A percentile compares a stretch with the other conserved stretches of the same genome.
These are phyloP conservation scores for Sodiomyces alkalinus DNA, from an alignment of 2,329 filamentous ascomycete species.

Conservation along the genomic window DNA sequence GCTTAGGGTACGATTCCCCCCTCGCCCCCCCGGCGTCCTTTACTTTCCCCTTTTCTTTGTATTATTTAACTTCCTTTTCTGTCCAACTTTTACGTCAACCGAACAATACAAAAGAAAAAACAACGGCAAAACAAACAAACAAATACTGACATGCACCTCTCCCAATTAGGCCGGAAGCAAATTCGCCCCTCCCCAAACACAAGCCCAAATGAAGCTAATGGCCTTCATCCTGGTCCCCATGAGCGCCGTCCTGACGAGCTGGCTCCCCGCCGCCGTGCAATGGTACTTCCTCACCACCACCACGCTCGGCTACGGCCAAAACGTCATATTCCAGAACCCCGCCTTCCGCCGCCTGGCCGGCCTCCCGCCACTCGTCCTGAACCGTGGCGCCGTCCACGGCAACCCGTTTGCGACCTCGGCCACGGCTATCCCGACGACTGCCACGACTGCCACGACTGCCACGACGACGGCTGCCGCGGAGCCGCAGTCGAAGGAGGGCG, in stretches of 20 bases:
- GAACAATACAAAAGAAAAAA: too few relatives aligned
- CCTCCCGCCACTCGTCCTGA: slow-evolving; percentile 21
- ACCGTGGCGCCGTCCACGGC: too few relatives aligned
- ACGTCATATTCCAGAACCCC: slow-evolving; percentile 21
- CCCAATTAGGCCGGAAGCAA: slow-evolving; percentile 18
- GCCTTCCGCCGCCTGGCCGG: slow-evolving; percentile 21
- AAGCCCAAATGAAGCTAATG: slow-evolving; percentile 24
- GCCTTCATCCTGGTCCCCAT: slow-evolving; percentile 25
- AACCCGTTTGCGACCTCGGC: slow-evolving; percentile 7
- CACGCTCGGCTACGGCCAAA: slow-evolving; percentile 16
- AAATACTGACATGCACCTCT: slow-evolving; percentile 7
- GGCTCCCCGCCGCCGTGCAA: slow-evolving; percentile 32
- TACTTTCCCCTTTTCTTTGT: neutral
- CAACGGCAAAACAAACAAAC: too few relatives aligned
- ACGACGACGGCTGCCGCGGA: slow-evolving; percentile 4
- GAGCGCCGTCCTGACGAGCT: slow-evolving; percentile 28
- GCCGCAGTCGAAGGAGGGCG: slow-evolving; percentile 11
- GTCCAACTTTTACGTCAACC: too few relatives aligned
- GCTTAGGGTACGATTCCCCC: slow-evolving; percentile 29
- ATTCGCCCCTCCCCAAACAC: slow-evolving; percentile 16
- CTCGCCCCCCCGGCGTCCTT: neutral
- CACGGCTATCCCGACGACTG: slow-evolving; percentile 12
- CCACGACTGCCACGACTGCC: neutral
- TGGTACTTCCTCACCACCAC: slow-evolving; percentile 29
- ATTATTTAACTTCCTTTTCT: too few relatives aligned